Percentiles rank a stretch among this genome's conserved stretches.
These are phyloP conservation scores for Fusarium brachygibbosum DNA, from an alignment of 2,329 filamentous ascomycete species.

Conservation along the genomic window DNA sequence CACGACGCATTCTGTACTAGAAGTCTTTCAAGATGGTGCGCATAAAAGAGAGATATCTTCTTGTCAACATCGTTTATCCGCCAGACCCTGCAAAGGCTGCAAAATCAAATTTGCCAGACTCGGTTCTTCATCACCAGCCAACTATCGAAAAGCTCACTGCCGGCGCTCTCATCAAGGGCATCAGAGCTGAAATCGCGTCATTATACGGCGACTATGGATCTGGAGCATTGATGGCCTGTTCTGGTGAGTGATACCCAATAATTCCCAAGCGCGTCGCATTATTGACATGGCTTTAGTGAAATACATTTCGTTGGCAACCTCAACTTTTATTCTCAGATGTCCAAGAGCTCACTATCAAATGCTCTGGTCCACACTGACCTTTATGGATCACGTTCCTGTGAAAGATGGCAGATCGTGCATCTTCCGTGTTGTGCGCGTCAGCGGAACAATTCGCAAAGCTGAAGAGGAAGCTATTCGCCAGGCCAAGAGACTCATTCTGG, in stretches of 20 bases:
- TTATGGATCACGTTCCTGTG: slow-evolving; percentile 77
- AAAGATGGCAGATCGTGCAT: slow-evolving; percentile 76
- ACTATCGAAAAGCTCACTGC: slow-evolving; percentile 79
- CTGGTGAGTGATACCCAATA: slow-evolving; percentile 63
- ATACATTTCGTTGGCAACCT: slow-evolving; percentile 92
- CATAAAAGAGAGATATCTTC: slow-evolving; percentile 93
- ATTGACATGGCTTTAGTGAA: slow-evolving; percentile 72
- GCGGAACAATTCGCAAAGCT: slow-evolving; percentile 91
- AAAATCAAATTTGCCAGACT: slow-evolving; percentile 63
- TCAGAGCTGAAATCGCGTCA: slow-evolving; percentile 77
- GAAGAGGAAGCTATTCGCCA: slow-evolving; percentile 90
- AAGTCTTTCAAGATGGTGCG: slow-evolving; percentile 78
- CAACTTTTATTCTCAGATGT: slow-evolving; percentile 90
- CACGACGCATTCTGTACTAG: background rate
- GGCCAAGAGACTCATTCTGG: slow-evolving; percentile 78
- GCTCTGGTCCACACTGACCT: slow-evolving; percentile 90
- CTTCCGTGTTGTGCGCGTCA: slow-evolving; percentile 87
- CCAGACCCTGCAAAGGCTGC: slow-evolving; percentile 59
- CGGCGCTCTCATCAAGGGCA: slow-evolving; percentile 73
- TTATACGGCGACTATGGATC: slow-evolving; percentile 92
- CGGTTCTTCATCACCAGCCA: slow-evolving; percentile 83
- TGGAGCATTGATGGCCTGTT: slow-evolving; percentile 78
- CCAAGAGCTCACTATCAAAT: slow-evolving; percentile 86
- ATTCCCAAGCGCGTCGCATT: background rate
- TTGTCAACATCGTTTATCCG: slow-evolving; percentile 94